These are phyloP conservation scores for Suillus subluteus DNA, from an alignment of 768 basidiomycete genomes.

Conservation along the genomic window DNA sequence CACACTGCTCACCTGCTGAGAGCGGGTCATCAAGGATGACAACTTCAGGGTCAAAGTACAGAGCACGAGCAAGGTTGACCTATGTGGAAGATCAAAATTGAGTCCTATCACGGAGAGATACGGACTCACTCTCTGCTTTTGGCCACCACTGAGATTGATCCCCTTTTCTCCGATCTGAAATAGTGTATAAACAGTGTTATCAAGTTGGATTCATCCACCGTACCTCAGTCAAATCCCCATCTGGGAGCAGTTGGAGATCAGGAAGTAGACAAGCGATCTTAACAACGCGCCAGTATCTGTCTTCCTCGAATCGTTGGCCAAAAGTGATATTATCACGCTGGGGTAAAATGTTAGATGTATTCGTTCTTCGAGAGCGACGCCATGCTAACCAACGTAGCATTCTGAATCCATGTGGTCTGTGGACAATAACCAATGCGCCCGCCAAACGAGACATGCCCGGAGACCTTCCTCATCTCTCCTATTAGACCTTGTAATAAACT, in stretches of 20 bases:
- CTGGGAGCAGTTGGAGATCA: constrained; percentile 66
- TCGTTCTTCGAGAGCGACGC: not conserved
- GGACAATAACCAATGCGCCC: constrained; percentile 73
- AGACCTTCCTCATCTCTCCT: constrained; percentile 67
- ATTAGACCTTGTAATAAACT: constrained; percentile 64
- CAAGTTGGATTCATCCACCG: constrained; percentile 13
- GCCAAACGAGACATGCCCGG: constrained; percentile 60
- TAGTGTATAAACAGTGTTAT: not conserved
- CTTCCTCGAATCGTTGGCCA: constrained; percentile 64
- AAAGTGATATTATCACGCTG: constrained; percentile 72
- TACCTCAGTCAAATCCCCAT: constrained; percentile 77
- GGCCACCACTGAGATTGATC: constrained; percentile 67
- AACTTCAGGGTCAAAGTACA: constrained; percentile 68
- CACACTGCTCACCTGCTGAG: constrained; percentile 52
- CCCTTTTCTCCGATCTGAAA: constrained; percentile 72
- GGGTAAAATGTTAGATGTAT: not conserved
- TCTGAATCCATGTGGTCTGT: constrained; percentile 80
- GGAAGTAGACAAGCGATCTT: constrained; percentile 60
- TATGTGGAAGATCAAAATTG: constrained; percentile 21
- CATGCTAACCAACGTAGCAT: constrained; percentile 53
- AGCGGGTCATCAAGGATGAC: constrained; percentile 69
- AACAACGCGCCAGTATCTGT: constrained; percentile 66
- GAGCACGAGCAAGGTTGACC: constrained; percentile 71
- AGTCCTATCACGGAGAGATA: not conserved
- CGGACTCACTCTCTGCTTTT: constrained; percentile 55